phyloP scores from a whole-genome alignment of 192 early-diverging fungal genomes.

The Rhizophagus prolifer region DNA sequence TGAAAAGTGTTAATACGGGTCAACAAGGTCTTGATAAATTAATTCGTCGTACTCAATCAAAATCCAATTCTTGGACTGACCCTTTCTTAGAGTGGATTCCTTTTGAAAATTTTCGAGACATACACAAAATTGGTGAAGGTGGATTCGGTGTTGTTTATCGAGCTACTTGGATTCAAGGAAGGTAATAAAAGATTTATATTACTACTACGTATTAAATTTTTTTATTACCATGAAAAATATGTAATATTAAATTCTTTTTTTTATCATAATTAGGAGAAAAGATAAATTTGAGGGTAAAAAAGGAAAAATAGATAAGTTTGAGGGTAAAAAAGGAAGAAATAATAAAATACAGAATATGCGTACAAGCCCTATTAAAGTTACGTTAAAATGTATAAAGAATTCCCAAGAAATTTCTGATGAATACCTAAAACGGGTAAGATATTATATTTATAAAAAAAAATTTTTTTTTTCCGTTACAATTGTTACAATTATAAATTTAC shows the following conservation, averaged over 20 bases:
- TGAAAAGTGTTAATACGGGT: conserved; percentile 1
- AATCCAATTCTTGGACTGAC: conserved; percentile 3
- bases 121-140: not conserved
- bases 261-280: not conserved
- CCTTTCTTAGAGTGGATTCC: conserved; percentile 20
- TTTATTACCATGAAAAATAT: too few relatives aligned
- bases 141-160: not conserved
- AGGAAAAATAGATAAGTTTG: not conserved
- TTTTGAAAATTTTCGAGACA: not conserved
- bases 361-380: not conserved
- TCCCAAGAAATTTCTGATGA: not conserved
- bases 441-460: too few relatives aligned
- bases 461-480: too few relatives aligned
- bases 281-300: not conserved
- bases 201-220: too few relatives aligned
- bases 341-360: not conserved
- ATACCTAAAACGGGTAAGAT: conserved; percentile 1
- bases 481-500: not conserved
- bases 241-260: too few relatives aligned
- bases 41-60: conserved; percentile 6
- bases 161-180: conserved; percentile 15
- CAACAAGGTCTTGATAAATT: conserved; percentile 3
- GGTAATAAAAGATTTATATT: too few relatives aligned
- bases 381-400: conserved; percentile 20
- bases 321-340: not conserved